A percentile compares a stretch with the other conserved stretches of the same genome.
phyloP scores from a whole-genome alignment of 495 filamentous ascomycete species.

The Hyaloscypha hepaticicola region DNA sequence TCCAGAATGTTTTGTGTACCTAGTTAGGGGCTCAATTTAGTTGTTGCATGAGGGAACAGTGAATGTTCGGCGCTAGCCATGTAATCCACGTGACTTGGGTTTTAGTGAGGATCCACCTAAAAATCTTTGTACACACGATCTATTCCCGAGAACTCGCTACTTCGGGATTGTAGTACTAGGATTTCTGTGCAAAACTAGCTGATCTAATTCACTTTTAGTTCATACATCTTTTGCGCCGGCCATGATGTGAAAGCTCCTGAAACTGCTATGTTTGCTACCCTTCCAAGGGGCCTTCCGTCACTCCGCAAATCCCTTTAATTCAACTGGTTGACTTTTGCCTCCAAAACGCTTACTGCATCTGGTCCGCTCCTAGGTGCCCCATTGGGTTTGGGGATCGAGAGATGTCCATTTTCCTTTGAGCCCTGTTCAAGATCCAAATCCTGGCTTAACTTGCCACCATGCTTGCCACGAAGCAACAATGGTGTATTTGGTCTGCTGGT shows the following conservation, averaged over 20 bases:
- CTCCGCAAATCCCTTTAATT: constrained; percentile 11
- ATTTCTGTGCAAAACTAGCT: not conserved
- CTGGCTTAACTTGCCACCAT: constrained; percentile 34
- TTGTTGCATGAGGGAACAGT: not conserved
- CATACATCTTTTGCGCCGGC: constrained; percentile 1
- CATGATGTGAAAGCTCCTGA: constrained; percentile 8
- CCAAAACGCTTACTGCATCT: constrained; percentile 41
- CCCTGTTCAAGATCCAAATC: constrained; percentile 38
- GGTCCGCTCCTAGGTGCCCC: constrained; percentile 31
- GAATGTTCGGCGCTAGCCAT: constrained; percentile 3
- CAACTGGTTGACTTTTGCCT: constrained; percentile 45
- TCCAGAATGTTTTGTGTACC: constrained; percentile 3
- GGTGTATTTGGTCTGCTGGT: constrained; percentile 55
- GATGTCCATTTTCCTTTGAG: constrained; percentile 13
- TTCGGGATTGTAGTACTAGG: not conserved
- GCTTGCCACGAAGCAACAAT: constrained; percentile 43
- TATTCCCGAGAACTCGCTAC: not conserved
- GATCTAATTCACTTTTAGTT: constrained; percentile 16
- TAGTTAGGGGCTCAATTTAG: not conserved
- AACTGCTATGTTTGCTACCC: constrained; percentile 21
- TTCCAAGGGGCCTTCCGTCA: constrained; percentile 22
- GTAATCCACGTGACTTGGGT: constrained; percentile 1
- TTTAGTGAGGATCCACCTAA: not conserved
- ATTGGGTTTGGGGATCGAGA: constrained; percentile 34
- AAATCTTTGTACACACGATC: not conserved